Evolutionary conservation across 179 eudicot species (phyloP), one percentile per base, ranked within the genome.

Genomic region (Gypsophila paniculata): DNA sequence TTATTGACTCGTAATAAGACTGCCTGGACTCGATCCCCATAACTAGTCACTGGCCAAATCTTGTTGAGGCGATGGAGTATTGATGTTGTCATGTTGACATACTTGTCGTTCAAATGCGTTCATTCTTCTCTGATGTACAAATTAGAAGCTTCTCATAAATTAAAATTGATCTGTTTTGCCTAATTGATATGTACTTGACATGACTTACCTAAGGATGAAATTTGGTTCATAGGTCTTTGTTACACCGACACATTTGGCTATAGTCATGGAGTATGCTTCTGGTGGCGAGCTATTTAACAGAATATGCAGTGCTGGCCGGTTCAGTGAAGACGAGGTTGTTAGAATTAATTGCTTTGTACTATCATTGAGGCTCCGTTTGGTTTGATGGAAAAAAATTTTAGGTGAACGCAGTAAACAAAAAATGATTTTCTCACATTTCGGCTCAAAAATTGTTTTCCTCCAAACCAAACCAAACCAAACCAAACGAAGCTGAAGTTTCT

Each of bases 241-340:
- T 32, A 81, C 86, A 29, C 80, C 86, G 17, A 76, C 84, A 3
- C 86, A 83, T 76, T 76, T 83, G 67, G 86, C 84, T 7, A 83
- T 83, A 34, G 86, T 80, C 4, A 83, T 83, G 86, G 86, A 83
- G 75, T 83, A 83, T 22, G 86, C 86, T 51, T 77, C 84, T 38
- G 86, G 86, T 44, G 86, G 86, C 10, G 86, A 81, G 74, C 84
- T 83, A 22, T 81, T 83, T 73, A 71, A 76, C 66, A 79, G 71
- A 66, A 83, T 81, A 53, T 81, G 84, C 74, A 70, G 11, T 63
- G 86, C 84, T 72, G 86, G 86, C 52, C 80, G 86, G 44, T 80
- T 83, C 64, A 83, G 84, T 51, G 86, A 83, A 76, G 84, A 83
- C 15, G 86, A 83, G 82, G 86, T 83, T 46, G 65, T 39, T 73